Conservation (phyloP, 2,329 filamentous ascomycete genomes). For the Orbilia brochopaga region DNA sequence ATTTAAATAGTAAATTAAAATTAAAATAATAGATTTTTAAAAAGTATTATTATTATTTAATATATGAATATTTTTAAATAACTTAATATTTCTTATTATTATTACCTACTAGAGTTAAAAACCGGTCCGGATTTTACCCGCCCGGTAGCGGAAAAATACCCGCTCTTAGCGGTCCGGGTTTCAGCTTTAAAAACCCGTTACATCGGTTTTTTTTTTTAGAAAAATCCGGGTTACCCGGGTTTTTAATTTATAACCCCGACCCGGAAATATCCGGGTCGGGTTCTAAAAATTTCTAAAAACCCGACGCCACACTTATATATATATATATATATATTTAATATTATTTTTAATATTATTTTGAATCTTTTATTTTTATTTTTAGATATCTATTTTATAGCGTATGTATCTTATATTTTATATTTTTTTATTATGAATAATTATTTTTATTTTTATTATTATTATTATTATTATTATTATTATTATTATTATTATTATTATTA, state of each 20-base stretch:
- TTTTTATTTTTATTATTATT: constrained; percentile 27
- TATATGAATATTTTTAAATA: too few relatives aligned
- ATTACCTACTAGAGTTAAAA: not conserved
- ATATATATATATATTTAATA: not conserved
- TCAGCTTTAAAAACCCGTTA: too few relatives aligned
- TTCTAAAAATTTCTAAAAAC: not conserved
- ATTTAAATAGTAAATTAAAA: too few relatives aligned
- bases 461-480: not conserved
- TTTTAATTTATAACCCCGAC: not conserved
- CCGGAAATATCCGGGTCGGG: too few relatives aligned
- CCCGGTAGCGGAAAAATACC: too few relatives aligned
- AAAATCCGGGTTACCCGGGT: not conserved
- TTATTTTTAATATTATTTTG: constrained; percentile 19
- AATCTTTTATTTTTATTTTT: not conserved
- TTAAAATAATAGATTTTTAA: not conserved
- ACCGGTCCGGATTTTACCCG: too few relatives aligned
- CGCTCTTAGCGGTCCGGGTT: too few relatives aligned
- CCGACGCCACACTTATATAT: too few relatives aligned
- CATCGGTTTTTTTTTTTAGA: too few relatives aligned
- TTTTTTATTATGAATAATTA: constrained; percentile 18
- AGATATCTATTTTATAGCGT: not conserved
- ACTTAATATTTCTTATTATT: constrained; percentile 1
- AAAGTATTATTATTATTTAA: not conserved
- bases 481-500: constrained; percentile 17
- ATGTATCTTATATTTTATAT: too few relatives aligned